Percentiles rank a stretch among this genome's conserved stretches.
Evolutionary conservation across 1,139 yeast species (phyloP).

Genomic region (Eremothecium coryli): DNA sequence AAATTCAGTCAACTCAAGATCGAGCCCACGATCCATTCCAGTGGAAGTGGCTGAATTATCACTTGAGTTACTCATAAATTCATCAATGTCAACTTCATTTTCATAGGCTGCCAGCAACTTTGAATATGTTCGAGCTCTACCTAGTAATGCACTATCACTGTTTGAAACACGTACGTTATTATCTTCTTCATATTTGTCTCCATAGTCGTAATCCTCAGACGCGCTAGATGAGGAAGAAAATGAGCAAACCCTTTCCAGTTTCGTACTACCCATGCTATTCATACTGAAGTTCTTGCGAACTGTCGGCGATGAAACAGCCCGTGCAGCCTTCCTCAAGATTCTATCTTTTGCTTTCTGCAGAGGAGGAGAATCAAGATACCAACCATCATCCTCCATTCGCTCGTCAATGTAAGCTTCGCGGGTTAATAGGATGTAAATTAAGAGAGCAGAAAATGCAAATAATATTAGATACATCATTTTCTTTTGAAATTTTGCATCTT

Average conservation of each 20-base stretch:
- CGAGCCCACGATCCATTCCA: constrained; percentile 4
- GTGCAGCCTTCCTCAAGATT: constrained; percentile 8
- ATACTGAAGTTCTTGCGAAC: not conserved
- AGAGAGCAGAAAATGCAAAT: constrained; percentile 41
- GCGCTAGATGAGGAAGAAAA: constrained; percentile 8
- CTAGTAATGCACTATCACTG: not conserved
- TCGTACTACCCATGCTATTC: not conserved
- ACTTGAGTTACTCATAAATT: constrained; percentile 3
- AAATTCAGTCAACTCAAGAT: constrained; percentile 1
- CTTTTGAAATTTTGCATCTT: constrained; percentile 49
- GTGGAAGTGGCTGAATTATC: constrained; percentile 1
- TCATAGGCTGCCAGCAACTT: constrained; percentile 6
- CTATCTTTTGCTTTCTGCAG: constrained; percentile 10
- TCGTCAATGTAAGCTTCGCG: constrained; percentile 40
- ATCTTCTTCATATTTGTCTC: not conserved
- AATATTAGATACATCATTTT: constrained; percentile 47
- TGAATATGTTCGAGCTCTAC: not conserved
- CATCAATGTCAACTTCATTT: constrained; percentile 8
- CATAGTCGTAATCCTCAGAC: not conserved
- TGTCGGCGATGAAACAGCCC: constrained; percentile 3
- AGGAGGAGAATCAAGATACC: constrained; percentile 13
- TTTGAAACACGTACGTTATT: not conserved
- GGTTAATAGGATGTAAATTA: constrained; percentile 53
- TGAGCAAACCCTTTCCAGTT: constrained; percentile 3
- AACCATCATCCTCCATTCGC: constrained; percentile 16